Conservation (phyloP, 2,329 filamentous ascomycete genomes). For the Fusarium napiforme region DNA sequence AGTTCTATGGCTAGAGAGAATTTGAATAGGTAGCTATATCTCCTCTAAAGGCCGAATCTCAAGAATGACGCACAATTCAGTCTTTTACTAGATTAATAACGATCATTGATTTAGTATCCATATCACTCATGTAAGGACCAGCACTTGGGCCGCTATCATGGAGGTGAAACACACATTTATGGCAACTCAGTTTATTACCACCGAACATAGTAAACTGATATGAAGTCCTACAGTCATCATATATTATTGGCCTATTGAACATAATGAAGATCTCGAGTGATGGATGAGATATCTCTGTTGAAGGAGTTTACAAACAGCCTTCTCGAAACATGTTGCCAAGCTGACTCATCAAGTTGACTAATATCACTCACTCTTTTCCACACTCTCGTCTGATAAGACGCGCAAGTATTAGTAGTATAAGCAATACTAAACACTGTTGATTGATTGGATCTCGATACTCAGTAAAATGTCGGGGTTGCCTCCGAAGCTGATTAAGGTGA, state of each 20-base stretch:
- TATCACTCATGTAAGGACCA: neutral
- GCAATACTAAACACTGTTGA: neutral
- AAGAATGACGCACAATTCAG: too few species aligned
- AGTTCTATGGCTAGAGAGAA: neutral
- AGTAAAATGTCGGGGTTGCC: neutral
- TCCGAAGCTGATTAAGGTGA: conserved; percentile 5
- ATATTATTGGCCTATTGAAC: neutral
- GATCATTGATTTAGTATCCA: neutral
- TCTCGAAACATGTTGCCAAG: neutral
- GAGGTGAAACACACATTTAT: neutral
- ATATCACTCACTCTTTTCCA: neutral
- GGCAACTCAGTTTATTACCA: neutral
- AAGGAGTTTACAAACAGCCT: neutral
- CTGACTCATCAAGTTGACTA: neutral
- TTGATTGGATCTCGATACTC: conserved; percentile 4
- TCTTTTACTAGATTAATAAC: neutral
- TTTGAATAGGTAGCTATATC: neutral
- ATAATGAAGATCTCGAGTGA: neutral
- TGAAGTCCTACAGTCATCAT: neutral
- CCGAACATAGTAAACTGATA: neutral
- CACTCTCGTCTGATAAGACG: neutral
- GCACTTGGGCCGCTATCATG: neutral
- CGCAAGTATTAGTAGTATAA: neutral
- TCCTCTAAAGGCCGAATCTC: neutral
- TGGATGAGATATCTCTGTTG: neutral